These are phyloP conservation scores for Solidago caesia DNA, from an alignment of 129 eudicot species.

Conservation along the genomic window DNA sequence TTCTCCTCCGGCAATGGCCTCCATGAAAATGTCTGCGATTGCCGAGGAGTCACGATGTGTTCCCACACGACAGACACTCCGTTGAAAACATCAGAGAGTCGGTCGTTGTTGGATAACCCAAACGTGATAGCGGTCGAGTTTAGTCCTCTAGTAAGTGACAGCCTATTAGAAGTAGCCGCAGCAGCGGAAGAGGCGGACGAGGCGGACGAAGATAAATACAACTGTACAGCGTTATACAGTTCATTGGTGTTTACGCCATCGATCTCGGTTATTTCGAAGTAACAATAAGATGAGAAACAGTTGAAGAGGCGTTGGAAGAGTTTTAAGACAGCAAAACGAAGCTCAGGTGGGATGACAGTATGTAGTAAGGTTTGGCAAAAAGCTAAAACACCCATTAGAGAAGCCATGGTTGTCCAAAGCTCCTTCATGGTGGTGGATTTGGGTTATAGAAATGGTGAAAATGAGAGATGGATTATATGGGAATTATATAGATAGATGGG, in stretches of 20 bases:
- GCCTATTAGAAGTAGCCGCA: constrained; percentile 57
- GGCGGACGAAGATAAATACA: constrained; percentile 70
- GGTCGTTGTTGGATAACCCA: constrained; percentile 82
- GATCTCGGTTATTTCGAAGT: constrained; percentile 94
- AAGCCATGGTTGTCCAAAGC: constrained; percentile 90
- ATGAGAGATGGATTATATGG: constrained; percentile 6
- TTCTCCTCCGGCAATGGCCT: constrained; percentile 94
- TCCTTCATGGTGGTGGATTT: constrained; percentile 59
- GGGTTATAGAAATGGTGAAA: constrained; percentile 15
- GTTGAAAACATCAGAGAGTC: constrained; percentile 47
- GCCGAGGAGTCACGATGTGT: constrained; percentile 74
- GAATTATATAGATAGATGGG: constrained; percentile 1
- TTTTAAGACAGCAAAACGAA: constrained; percentile 65
- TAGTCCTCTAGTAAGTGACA: constrained; percentile 72
- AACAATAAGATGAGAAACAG: constrained; percentile 80
- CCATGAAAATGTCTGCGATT: constrained; percentile 81
- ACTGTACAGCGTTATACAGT: constrained; percentile 93
- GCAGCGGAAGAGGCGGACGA: constrained; percentile 49
- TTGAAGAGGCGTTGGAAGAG: constrained; percentile 58
- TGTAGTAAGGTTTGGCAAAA: constrained; percentile 76
- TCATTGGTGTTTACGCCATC: constrained; percentile 99
- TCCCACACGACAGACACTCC: constrained; percentile 78
- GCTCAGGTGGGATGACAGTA: constrained; percentile 80
- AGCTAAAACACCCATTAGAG: constrained; percentile 91
- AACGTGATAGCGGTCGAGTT: constrained; percentile 77